Base-by-base conservation (phyloP, 2,329 filamentous ascomycete genomes). In the Thelonectria olida region DNA sequence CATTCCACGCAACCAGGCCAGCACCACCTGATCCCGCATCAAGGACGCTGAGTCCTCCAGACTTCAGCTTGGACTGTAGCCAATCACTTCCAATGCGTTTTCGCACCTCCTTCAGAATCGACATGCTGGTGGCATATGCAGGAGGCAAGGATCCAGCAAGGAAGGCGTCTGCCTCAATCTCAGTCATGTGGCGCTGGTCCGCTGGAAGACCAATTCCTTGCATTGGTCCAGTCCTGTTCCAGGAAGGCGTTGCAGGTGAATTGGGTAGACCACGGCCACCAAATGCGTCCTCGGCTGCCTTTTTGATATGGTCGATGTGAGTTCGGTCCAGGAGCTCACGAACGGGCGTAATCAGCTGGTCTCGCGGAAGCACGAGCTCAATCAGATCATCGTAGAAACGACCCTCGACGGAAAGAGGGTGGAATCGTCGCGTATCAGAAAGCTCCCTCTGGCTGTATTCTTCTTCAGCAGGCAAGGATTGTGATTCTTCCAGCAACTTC, bases 11-110 rank as follows among this genome's bases (percentile, higher is more conserved):
- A 5, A 91, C 78, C 31, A 93, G 78, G 9, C 87, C 91, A 15
- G 90, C 91, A 12, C 92, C 92, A 17, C 87, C 92, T 20, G 87
- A 87, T 7, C 92, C 92, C 5, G 88, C 89, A 73, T 96, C 92
- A 5, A 96, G 81, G 7, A 96, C 83, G 27, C 87, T 85, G 17
- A 90, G 82, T 5, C 66, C 68, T 42, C 81, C 81, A 67, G 87
- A 85, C 22, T 80, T 78, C 15, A 92, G 79, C 42, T 92, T 80
- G 3, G 84, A 83, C 59, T 87, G 84, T 5, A 94, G 78, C 92
- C 92, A 96, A 1, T 84, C 80, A 0, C 84, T 81, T 3, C 92
- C 92, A 4, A 95, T 78, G 25, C 92, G 85, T 73, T 90, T 90
- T 53, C 92, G 85, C 9, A 92, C 84, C 75, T 96, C 92, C 1